Conservation (phyloP, 2,329 filamentous ascomycete species). For the Verticillium nonalfalfae region DNA sequence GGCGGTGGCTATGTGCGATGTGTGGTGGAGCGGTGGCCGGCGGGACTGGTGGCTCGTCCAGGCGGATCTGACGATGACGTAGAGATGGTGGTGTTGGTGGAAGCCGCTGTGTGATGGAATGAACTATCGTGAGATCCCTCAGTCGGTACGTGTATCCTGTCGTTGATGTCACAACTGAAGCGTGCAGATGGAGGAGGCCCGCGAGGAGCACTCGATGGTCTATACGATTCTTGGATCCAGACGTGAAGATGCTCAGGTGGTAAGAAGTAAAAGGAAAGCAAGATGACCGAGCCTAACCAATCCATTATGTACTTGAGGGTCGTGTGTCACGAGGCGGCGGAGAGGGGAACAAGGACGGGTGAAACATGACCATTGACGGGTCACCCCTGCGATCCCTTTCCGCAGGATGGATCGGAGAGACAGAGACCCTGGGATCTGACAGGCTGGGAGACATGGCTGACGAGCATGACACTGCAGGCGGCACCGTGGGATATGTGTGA, state of each 20-base stretch:
- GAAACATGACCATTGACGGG: neutral
- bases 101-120: neutral
- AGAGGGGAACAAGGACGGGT: neutral
- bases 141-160: neutral
- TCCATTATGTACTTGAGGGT: neutral
- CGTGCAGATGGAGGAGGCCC: neutral
- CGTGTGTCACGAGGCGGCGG: neutral
- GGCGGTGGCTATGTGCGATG: neutral
- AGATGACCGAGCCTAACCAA: neutral
- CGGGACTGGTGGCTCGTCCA: slow-evolving; percentile 2
- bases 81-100: neutral
- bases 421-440: neutral
- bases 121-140: neutral
- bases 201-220: neutral
- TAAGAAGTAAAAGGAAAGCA: neutral
- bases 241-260: neutral
- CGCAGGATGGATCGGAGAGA: neutral
- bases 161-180: neutral
- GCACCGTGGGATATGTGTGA: neutral
- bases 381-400: neutral
- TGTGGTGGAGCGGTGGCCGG: slow-evolving; percentile 1
- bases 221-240: neutral
- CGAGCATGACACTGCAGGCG: neutral
- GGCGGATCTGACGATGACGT: neutral
- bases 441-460: neutral